phyloP scores from a whole-genome alignment of 345 rosid genomes.

The Bruguiera sexangula region DNA sequence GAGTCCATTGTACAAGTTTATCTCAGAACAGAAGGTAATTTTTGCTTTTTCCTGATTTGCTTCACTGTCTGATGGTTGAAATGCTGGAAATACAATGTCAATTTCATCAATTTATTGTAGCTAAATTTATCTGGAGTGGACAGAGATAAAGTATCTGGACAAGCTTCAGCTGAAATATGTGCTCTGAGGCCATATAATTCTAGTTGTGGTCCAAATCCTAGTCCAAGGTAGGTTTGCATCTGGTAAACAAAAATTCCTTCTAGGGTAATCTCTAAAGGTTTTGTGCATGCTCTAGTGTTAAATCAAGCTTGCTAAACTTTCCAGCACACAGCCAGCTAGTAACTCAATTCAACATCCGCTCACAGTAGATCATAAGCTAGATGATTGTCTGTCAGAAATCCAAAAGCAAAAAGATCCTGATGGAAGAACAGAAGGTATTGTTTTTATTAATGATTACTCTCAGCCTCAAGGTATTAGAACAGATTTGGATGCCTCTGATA shows the following conservation, averaged over 20 bases:
- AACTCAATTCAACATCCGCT: conserved; percentile 35
- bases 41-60: conserved; percentile 12
- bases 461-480: conserved; percentile 29
- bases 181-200: conserved; percentile 27
- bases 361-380: conserved; percentile 17
- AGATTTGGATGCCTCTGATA: conserved; percentile 20
- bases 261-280: conserved; percentile 6
- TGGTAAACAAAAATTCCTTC: not conserved
- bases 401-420: conserved; percentile 21
- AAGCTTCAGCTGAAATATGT: conserved; percentile 63
- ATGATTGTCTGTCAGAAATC: conserved; percentile 13
- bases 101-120: conserved; percentile 37
- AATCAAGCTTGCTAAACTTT: conserved; percentile 15
- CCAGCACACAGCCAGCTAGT: conserved; percentile 42
- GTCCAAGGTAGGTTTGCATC: conserved; percentile 37
- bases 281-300: conserved; percentile 11
- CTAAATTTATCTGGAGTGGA: conserved; percentile 63
- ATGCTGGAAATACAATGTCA: conserved; percentile 4
- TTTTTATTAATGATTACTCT: conserved; percentile 21
- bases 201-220: conserved; percentile 14
- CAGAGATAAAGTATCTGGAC: conserved; percentile 89
- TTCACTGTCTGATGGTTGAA: conserved; percentile 10
- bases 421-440: conserved; percentile 11
- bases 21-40: conserved; percentile 73
- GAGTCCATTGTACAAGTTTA: conserved; percentile 92